Evolutionary conservation across 257 asterid species (phyloP), one percentile per base, ranked within the genome.

Genomic region (Nicotiana tabacum): DNA sequence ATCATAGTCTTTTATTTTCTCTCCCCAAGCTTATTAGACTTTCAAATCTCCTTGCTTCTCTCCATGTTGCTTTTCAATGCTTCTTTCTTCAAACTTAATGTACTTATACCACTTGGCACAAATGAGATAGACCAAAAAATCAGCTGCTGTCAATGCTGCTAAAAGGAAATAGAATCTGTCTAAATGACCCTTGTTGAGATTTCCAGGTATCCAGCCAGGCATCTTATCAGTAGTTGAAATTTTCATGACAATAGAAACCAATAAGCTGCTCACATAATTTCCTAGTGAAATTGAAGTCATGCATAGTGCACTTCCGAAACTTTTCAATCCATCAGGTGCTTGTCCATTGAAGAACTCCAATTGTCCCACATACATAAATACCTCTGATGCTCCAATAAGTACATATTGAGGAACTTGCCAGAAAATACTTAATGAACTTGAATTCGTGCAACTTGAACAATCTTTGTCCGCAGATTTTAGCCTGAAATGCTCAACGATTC

Each of bases 141-240:
- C 99, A 48, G 94, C 97, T 0, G 92, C 87, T 0, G 97, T 90
- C 46, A 95, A 82, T 8, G 81, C 91, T 10, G 95, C 99, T 80
- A 95, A 72, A 3, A 95, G 94, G 89, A 91, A 95, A 81, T 90
- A 95, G 56, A 95, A 95, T 84, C 87, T 84, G 68, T 95, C 98
- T 83, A 95, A 33, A 35, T 86, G 96, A 24, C 98, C 98, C 53
- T 57, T 86, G 84, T 95, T 92, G 18, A 95, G 97, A 87, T 95
- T 89, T 86, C 91, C 92, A 6, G 99, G 99, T 1, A 95, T 95
- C 99, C 99, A 95, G 6, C 99, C 99, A 0, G 97, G 97, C 97
- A 92, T 88, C 2, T 87, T 87, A 43, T 89, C 92, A 9, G 88
- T 37, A 3, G 90, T 88, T 3, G 98, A 93, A 16, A 90, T 85